These are phyloP conservation scores for Cubamyces lactineus DNA, from an alignment of 768 basidiomycete species.

Conservation along the genomic window DNA sequence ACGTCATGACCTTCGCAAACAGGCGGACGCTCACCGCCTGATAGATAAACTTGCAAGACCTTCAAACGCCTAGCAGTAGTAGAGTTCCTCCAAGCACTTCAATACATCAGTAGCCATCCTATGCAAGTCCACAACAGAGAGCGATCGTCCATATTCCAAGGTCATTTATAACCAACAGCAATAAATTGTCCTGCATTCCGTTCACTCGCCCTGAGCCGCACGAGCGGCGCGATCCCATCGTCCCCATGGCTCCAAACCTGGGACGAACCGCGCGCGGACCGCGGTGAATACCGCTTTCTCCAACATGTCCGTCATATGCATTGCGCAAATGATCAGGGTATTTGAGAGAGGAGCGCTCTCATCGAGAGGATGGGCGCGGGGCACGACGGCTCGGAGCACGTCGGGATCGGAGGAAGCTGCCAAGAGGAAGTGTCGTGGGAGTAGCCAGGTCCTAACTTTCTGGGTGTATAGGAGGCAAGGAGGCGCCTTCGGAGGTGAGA, in stretches of 20 bases:
- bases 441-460: not conserved
- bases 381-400: not conserved
- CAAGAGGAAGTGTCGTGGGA: constrained; percentile 12
- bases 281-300: constrained; percentile 45
- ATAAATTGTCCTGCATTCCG: no score
- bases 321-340: constrained; percentile 30
- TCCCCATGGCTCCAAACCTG: constrained; percentile 58
- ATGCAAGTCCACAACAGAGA: no score
- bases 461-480: not conserved
- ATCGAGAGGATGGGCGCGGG: constrained; percentile 35
- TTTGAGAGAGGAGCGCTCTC: constrained; percentile 13
- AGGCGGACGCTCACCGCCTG: no score
- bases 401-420: not conserved
- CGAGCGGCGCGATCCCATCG: constrained; percentile 44
- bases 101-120: no score
- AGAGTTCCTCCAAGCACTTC: no score
- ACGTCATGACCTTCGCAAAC: no score
- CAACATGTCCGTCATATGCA: constrained; percentile 38
- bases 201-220: not conserved
- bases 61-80: no score
- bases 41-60: no score
- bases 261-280: constrained; percentile 49
- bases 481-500: not conserved
- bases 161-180: no score
- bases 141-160: no score